Percentiles rank a stretch among this genome's conserved stretches.
Conservation (phyloP, 495 filamentous ascomycete species). For the Lasiosphaeriaceae sp. region DNA sequence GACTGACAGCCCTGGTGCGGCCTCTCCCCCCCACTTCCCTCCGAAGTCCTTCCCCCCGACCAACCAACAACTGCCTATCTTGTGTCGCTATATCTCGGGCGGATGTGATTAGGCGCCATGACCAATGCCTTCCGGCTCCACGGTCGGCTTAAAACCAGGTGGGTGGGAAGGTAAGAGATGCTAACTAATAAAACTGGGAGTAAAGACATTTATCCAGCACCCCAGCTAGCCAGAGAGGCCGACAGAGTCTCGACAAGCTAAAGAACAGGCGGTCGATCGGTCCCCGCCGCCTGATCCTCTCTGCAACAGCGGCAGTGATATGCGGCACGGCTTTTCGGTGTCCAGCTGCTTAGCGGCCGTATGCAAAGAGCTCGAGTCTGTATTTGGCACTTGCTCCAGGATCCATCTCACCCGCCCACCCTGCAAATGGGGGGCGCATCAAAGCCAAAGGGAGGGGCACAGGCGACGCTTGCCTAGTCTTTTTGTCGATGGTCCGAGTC, state of each 20-base stretch:
- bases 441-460: neutral
- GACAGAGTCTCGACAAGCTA: neutral
- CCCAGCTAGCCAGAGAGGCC: neutral
- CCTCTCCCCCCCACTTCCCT: neutral
- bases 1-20: neutral
- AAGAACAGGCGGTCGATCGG: neutral
- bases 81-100: neutral
- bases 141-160: slow-evolving; percentile 11
- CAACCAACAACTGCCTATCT: neutral
- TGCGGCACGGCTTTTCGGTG: neutral
- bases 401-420: too few relatives aligned
- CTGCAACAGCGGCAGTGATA: neutral
- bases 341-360: neutral
- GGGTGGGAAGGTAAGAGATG: slow-evolving; percentile 5
- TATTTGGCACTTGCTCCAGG: neutral
- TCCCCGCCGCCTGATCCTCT: neutral
- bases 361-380: neutral
- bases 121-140: slow-evolving; percentile 11
- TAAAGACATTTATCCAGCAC: neutral
- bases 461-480: neutral
- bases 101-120: slow-evolving; percentile 15
- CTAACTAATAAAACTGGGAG: neutral
- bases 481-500: neutral
- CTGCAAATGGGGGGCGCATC: neutral
- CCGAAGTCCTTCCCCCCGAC: neutral